These are phyloP conservation scores for Xanthoceras sorbifolium DNA, from an alignment of 345 rosid genomes.

Conservation along the genomic window DNA sequence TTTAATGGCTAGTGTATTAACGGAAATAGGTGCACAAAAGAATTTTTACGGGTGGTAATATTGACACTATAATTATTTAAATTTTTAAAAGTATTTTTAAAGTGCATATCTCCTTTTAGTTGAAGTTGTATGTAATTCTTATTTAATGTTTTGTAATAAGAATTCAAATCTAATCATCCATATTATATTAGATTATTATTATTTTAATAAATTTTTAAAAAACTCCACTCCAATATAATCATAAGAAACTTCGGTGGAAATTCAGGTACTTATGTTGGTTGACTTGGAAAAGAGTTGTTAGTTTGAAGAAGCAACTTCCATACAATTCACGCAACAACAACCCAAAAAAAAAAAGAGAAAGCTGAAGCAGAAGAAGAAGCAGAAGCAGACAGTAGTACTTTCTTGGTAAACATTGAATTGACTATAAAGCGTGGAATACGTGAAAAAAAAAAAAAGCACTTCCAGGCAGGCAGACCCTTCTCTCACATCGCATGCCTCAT, in stretches of 20 bases:
- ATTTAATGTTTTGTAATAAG: too few relatives aligned
- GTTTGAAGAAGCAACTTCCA: not conserved
- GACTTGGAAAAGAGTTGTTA: not conserved
- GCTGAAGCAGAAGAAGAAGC: not conserved
- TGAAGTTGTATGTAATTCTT: too few relatives aligned
- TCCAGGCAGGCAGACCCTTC: too few relatives aligned
- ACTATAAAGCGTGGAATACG: not conserved
- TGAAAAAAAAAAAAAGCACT: not conserved
- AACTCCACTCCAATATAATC: not conserved
- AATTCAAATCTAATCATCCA: too few relatives aligned
- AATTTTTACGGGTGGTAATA: not conserved
- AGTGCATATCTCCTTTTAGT: too few relatives aligned
- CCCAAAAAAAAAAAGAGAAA: not conserved
- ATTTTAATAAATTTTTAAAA: too few relatives aligned
- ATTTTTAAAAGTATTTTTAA: too few relatives aligned
- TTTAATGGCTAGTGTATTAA: not conserved
- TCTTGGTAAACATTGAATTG: not conserved
- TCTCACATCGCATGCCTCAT: too few relatives aligned
- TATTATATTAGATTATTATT: too few relatives aligned
- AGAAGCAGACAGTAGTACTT: not conserved
- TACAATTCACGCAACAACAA: not conserved
- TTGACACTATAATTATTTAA: not conserved
- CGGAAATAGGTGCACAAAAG: not conserved
- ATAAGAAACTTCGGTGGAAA: not conserved
- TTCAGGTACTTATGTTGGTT: not conserved